A percentile compares a stretch with the other conserved stretches of the same genome.
These are phyloP conservation scores for Pleurotus cornucopiae DNA, from an alignment of 768 basidiomycete species.

Conservation along the genomic window DNA sequence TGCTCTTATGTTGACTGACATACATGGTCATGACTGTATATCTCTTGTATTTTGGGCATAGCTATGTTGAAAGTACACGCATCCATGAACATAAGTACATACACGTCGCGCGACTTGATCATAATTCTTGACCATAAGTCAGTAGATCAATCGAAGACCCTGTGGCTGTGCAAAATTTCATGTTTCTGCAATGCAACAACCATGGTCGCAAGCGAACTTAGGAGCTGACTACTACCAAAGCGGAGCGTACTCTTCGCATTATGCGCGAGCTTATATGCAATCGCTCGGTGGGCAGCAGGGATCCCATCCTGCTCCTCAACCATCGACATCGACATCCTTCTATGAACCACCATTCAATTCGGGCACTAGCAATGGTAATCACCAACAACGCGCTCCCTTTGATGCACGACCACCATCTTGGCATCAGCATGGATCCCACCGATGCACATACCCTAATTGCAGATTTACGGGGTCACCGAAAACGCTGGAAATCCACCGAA, in stretches of 20 bases:
- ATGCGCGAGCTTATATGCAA: constrained; percentile 52
- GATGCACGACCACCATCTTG: constrained; percentile 28
- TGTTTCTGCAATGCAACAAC: too few species aligned
- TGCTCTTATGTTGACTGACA: neutral
- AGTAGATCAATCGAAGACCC: too few species aligned
- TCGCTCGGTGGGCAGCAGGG: constrained; percentile 13
- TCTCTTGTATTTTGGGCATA: constrained; percentile 2
- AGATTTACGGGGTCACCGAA: constrained; percentile 66
- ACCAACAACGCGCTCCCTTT: neutral
- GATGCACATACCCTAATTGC: constrained; percentile 65
- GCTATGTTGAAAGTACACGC: constrained; percentile 7
- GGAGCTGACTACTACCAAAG: constrained; percentile 14
- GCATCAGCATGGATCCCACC: constrained; percentile 59
- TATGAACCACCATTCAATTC: constrained; percentile 14
- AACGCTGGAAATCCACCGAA: constrained; percentile 75
- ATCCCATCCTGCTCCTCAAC: constrained; percentile 21
- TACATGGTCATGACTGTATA: neutral
- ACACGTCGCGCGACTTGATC: too few species aligned
- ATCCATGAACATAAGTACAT: too few species aligned
- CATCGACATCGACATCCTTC: constrained; percentile 35
- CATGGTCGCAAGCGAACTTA: too few species aligned
- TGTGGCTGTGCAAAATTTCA: too few species aligned
- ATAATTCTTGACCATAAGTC: too few species aligned
- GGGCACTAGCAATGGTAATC: neutral
- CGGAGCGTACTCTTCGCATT: constrained; percentile 42